phyloP scores from a whole-genome alignment of 2,329 filamentous ascomycete genomes.

The Colletotrichum karsti region DNA sequence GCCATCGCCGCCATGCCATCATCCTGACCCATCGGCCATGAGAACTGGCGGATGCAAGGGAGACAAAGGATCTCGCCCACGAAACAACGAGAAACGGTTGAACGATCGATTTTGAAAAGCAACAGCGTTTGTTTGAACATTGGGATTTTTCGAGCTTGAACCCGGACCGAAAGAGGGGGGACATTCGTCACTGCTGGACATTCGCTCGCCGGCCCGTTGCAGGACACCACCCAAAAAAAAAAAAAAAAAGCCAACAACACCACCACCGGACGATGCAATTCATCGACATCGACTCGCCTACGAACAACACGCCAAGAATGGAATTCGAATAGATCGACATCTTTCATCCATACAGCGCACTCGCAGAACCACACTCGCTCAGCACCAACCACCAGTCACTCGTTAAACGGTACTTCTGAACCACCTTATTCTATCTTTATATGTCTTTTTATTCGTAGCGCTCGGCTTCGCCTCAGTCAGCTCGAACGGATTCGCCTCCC shows the following conservation, averaged over 20 bases:
- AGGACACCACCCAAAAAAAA: slow-evolving; percentile 21
- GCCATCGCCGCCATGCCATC: slow-evolving; percentile 36
- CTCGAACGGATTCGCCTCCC: slow-evolving; percentile 22
- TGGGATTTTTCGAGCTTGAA: neutral
- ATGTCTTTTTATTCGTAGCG: neutral
- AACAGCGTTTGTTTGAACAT: neutral
- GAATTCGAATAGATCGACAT: slow-evolving; percentile 28
- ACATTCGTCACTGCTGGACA: neutral
- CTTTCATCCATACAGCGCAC: neutral
- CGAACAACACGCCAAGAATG: slow-evolving; percentile 26
- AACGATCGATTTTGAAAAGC: neutral
- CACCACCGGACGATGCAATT: slow-evolving; percentile 15
- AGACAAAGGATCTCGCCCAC: slow-evolving; percentile 27
- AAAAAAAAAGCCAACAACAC: too few species aligned
- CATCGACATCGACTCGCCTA: slow-evolving; percentile 15
- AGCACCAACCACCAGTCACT: slow-evolving; percentile 16
- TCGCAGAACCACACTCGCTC: slow-evolving; percentile 19
- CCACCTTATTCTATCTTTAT: slow-evolving; percentile 19
- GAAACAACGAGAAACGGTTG: slow-evolving; percentile 24
- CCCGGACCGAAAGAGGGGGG: neutral
- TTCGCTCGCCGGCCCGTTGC: slow-evolving; percentile 13
- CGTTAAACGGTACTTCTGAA: slow-evolving; percentile 12
- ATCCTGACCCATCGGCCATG: slow-evolving; percentile 27
- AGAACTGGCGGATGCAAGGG: slow-evolving; percentile 30
- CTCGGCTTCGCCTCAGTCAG: neutral